These are phyloP conservation scores for Colletotrichum musae DNA, from an alignment of 2,329 filamentous ascomycete genomes.

Conservation along the genomic window DNA sequence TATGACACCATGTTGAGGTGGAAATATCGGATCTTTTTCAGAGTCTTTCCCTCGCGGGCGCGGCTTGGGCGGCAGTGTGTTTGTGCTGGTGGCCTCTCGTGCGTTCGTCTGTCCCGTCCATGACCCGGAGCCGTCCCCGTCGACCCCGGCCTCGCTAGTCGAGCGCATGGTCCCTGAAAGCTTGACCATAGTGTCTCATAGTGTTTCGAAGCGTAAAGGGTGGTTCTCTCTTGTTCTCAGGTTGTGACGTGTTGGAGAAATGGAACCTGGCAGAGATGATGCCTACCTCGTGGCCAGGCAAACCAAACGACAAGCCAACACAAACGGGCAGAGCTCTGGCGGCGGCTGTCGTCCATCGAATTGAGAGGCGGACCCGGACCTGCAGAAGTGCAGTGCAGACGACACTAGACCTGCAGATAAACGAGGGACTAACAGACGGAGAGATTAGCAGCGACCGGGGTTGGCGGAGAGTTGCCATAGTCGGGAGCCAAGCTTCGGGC, in stretches of 20 bases:
- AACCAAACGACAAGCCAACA: conserved; percentile 12
- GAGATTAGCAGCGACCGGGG: conserved; percentile 24
- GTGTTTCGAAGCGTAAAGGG: conserved; percentile 28
- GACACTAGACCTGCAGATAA: conserved; percentile 33
- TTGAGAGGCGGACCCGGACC: conserved; percentile 1
- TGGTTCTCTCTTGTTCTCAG: conserved; percentile 4
- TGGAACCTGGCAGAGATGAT: neutral
- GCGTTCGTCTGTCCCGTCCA: conserved; percentile 23
- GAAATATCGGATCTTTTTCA: conserved; percentile 26
- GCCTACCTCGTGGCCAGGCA: neutral
- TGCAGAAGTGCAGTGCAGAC: neutral
- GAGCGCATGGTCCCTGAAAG: conserved; percentile 27
- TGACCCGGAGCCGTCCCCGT: conserved; percentile 11
- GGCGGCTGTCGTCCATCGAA: conserved; percentile 22
- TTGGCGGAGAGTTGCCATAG: neutral
- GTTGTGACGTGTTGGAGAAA: neutral
- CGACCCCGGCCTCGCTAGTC: conserved; percentile 19
- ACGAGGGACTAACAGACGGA: conserved; percentile 23
- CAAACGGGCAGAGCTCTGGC: conserved; percentile 9
- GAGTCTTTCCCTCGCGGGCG: neutral
- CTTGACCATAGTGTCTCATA: conserved; percentile 30
- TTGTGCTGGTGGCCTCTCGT: conserved; percentile 1
- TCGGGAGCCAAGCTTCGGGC: conserved; percentile 32
- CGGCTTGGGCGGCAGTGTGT: conserved; percentile 5
- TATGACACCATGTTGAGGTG: conserved; percentile 30